phyloP scores from a whole-genome alignment of 768 basidiomycete genomes.

The Podaxis sp. region DNA sequence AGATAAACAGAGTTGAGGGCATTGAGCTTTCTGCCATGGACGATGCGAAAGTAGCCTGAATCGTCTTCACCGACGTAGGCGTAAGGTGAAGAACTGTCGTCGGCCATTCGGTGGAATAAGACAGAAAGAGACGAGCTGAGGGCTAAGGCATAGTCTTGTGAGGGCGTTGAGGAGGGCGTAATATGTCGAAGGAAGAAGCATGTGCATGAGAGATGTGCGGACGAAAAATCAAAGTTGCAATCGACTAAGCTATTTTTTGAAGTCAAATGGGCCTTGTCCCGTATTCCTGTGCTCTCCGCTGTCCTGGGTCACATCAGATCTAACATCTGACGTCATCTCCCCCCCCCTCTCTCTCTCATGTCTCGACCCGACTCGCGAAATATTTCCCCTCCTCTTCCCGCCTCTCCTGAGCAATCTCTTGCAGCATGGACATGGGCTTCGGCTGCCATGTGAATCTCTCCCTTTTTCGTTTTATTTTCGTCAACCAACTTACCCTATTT shows the following conservation, averaged over 20 bases:
- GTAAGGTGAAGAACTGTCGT: not conserved
- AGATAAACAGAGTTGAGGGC: slow-evolving; percentile 55
- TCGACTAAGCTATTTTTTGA: not conserved
- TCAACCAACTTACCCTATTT: not conserved
- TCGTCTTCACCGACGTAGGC: slow-evolving; percentile 39
- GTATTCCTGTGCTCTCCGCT: slow-evolving; percentile 2
- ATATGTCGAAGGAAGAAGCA: slow-evolving; percentile 1
- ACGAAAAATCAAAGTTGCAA: not conserved
- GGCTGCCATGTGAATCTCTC: slow-evolving; percentile 28
- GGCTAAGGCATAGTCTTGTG: slow-evolving; percentile 7
- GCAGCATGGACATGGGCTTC: slow-evolving; percentile 21
- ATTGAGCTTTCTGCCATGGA: slow-evolving; percentile 56
- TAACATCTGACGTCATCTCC: not conserved
- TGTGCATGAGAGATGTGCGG: slow-evolving; percentile 2
- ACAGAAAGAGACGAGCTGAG: not conserved
- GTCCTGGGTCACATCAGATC: slow-evolving; percentile 3
- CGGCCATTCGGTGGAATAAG: not conserved
- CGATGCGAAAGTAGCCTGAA: slow-evolving; percentile 45
- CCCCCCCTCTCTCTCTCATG: not conserved
- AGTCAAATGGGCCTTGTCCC: not conserved
- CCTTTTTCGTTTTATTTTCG: not conserved
- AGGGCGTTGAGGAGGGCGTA: slow-evolving; percentile 1
- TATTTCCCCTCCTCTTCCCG: not conserved
- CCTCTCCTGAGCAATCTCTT: not conserved
- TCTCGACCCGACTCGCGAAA: not conserved